Percentiles rank a stretch among this genome's conserved stretches.
Evolutionary conservation across 306 rosid species (phyloP).

Genomic region (Cicer yamashitae): DNA sequence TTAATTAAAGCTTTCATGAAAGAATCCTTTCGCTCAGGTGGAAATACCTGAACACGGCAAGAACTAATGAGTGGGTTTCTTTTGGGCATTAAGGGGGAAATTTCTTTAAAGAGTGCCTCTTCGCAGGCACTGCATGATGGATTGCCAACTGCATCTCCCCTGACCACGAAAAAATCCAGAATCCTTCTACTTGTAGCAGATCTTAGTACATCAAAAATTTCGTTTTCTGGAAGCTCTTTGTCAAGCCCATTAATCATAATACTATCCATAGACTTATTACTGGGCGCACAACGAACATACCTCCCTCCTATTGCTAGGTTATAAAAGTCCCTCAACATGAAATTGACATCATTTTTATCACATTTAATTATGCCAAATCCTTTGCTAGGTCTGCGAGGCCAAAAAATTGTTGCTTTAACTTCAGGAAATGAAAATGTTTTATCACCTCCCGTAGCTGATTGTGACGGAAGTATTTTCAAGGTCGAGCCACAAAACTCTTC

Average conservation of each 20-base stretch:
- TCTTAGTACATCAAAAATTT: conserved; percentile 65
- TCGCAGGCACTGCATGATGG: conserved; percentile 69
- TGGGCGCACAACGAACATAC: conserved; percentile 58
- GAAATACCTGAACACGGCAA: conserved; percentile 74
- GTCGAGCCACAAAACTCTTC: conserved; percentile 59
- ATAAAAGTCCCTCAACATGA: conserved; percentile 66
- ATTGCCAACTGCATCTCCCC: conserved; percentile 73
- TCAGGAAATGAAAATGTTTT: conserved; percentile 69
- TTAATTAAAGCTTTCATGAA: conserved; percentile 73
- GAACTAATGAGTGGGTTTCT: conserved; percentile 51
- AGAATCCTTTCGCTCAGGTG: conserved; percentile 66
- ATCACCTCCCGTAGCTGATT: conserved; percentile 62
- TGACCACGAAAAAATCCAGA: conserved; percentile 68
- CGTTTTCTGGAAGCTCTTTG: conserved; percentile 69
- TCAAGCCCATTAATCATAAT: conserved; percentile 60
- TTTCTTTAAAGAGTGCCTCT: conserved; percentile 76
- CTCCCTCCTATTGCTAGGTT: conserved; percentile 69
- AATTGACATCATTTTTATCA: conserved; percentile 50
- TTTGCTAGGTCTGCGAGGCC: conserved; percentile 83
- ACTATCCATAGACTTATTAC: conserved; percentile 54
- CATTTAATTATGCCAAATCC: conserved; percentile 78
- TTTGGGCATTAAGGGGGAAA: conserved; percentile 73
- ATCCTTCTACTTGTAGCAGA: conserved; percentile 71
- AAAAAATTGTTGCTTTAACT: conserved; percentile 76
- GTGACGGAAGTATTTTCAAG: conserved; percentile 72